phyloP scores from a whole-genome alignment of 2,329 filamentous ascomycete species.

The Aspergillus phoenicis region DNA sequence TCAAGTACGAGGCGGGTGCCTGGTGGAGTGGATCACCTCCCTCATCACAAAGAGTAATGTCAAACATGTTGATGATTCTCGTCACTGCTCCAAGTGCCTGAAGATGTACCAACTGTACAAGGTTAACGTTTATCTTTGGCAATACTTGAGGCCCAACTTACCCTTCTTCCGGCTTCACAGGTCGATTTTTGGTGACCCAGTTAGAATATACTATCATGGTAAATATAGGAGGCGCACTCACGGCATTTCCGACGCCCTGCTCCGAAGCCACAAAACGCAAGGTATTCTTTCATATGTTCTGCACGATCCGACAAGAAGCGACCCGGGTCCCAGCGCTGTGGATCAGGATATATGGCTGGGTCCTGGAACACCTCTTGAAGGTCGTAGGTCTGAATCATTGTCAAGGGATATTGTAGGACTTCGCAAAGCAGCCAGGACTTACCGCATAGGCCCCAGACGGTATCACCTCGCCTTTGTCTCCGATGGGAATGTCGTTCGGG shows the following conservation, averaged over 20 bases:
- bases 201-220: background rate
- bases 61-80: background rate
- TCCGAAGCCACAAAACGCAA: background rate
- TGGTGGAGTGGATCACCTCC: background rate
- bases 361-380: background rate
- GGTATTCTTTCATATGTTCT: background rate
- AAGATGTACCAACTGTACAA: background rate
- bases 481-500: background rate
- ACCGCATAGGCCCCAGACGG: background rate
- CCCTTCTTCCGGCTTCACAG: background rate
- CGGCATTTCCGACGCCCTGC: background rate
- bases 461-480: background rate
- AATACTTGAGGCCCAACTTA: background rate
- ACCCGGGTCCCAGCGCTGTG: constrained; percentile 1
- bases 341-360: background rate
- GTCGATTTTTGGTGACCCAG: background rate
- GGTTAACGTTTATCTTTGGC: background rate
- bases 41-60: constrained; percentile 3
- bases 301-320: background rate
- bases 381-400: background rate
- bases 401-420: background rate
- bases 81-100: background rate
- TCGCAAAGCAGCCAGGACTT: background rate
- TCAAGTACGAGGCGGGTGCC: too few species aligned
- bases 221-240: background rate